phyloP scores from a whole-genome alignment of 2,329 filamentous ascomycete species.

The Sordariomycetes sp. region DNA sequence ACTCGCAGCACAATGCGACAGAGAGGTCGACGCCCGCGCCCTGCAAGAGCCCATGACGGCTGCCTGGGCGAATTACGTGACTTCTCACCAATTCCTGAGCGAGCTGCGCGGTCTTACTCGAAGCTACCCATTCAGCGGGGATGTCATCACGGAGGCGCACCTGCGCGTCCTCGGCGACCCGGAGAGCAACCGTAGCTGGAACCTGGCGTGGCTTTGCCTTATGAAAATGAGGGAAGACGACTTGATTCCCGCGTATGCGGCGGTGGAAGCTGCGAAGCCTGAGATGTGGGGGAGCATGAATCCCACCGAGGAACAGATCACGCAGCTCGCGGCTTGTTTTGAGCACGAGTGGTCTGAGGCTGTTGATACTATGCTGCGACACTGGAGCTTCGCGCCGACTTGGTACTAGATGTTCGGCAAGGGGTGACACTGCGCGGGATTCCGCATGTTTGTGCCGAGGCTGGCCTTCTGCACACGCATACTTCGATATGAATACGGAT shows the following conservation, averaged over 20 bases:
- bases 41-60: conserved; percentile 57
- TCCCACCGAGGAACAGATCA: conserved; percentile 46
- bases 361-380: conserved; percentile 55
- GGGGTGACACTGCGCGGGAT: no score
- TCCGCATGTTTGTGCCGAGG: no score
- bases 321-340: conserved; percentile 53
- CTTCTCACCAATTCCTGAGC: conserved; percentile 57
- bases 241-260: conserved; percentile 52
- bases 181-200: conserved; percentile 62
- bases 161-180: conserved; percentile 54
- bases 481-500: no score
- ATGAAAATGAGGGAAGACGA: conserved; percentile 55
- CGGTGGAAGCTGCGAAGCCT: conserved; percentile 48
- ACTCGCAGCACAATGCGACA: conserved; percentile 47
- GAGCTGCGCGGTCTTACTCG: conserved; percentile 61
- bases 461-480: no score
- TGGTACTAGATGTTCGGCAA: no score
- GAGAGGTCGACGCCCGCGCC: conserved; percentile 47
- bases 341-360: conserved; percentile 59
- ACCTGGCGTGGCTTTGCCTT: conserved; percentile 64
- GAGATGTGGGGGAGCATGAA: conserved; percentile 60
- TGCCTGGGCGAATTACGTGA: conserved; percentile 65
- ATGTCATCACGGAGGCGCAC: conserved; percentile 57
- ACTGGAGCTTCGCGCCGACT: conserved; percentile 56
- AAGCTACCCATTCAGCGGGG: conserved; percentile 58